Evolutionary conservation across 495 filamentous ascomycete genomes (phyloP), one percentile per base, ranked within the genome.

Genomic region (Annulohypoxylon nitens): DNA sequence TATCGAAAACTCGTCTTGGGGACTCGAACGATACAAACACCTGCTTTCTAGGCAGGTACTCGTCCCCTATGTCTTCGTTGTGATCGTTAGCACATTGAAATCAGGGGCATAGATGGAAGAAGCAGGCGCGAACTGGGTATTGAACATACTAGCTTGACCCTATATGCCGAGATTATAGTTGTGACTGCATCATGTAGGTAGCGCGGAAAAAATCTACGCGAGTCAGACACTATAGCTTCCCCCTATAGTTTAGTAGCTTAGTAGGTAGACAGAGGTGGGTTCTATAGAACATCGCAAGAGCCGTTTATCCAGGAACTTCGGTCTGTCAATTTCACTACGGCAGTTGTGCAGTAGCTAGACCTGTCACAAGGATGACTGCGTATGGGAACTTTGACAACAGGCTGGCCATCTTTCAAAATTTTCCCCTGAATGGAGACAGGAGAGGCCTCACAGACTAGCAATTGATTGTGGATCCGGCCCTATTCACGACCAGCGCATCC

Each of bases 371-470:
- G 2, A 3, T 30, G 43, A 47, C 18, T 47, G 16, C 16, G 8
- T 47, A 20, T 9, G 4, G 8, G 43, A 16, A 47, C 43, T 18
- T 18, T 12, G 18, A 47, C 16, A 20, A 47, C n/a, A 9, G 43
- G 6, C 4, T 47, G 16, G 43, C 5, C 12, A n/a, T 45, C 11
- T 45, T 11, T 5, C 14, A 2, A 4, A 6, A n/a, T 45, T 11
- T 11, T 16, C 12, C 41, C 14, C 41, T 45, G 41, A n/a, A n/a
- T 45, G 41, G 41, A n/a, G 4, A 45, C 4, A 45, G 14, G 4
- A 47, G 43, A 47, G 43, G 43, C n/a, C 43, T 47, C 43, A 47
- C 16, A 47, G 43, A 47, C n/a, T 47, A 47, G 18, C 4, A n/a
- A 2, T 45, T 1, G 43, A 47, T 20, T 20, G 16, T 47, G 43